Evolutionary conservation across 805 yeast species (phyloP), one percentile per base, ranked within the genome.

Genomic region (Metschnikowia bowlesiae): DNA sequence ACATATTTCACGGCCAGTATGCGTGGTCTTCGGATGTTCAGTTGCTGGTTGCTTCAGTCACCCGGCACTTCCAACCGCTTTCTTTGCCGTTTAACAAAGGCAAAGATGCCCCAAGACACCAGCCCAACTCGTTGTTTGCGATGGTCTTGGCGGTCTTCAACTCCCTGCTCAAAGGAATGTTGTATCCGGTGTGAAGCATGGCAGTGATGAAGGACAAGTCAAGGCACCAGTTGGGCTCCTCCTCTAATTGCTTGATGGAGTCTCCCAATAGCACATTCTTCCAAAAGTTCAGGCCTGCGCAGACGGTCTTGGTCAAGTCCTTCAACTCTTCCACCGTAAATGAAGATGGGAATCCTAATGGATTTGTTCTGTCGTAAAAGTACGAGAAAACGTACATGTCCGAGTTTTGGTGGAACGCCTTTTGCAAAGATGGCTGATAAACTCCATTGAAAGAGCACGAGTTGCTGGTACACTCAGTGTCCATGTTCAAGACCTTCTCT

Each of bases 31-130:
- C 22, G 5, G 22, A 22, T 22, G 22, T 22, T 22, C 18, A 18
- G 39, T 36, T 36, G 28, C 22, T 39, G 13, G 41, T 2, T 10
- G 43, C 13, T n/a, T 64, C 61, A 47, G 63, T 53, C 11, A 76
- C 70, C 51, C 69, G 73, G 69, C 97, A 89, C 47, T 74, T 77
- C 96, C 96, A 89, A 38, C 82, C 83, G 18, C 80, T 70, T 41
- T 60, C 70, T 41, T 66, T 70, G 53, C 76, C 74, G 54, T 87
- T 94, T 58, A 94, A 75, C 59, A 94, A 73, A 8, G 98, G 98
- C 60, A 94, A 78, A 1, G 97, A 89, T 1, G 98, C 99, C 60
- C 99, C 99, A 50, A 94, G 76, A 75, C 98, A 94, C 99, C 99
- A 94, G 33, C 99, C 99, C 47, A 94, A 78, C 72, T 94, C 99